These are phyloP conservation scores for Flaveria bidentis DNA, from an alignment of 129 eudicot species.

Conservation along the genomic window DNA sequence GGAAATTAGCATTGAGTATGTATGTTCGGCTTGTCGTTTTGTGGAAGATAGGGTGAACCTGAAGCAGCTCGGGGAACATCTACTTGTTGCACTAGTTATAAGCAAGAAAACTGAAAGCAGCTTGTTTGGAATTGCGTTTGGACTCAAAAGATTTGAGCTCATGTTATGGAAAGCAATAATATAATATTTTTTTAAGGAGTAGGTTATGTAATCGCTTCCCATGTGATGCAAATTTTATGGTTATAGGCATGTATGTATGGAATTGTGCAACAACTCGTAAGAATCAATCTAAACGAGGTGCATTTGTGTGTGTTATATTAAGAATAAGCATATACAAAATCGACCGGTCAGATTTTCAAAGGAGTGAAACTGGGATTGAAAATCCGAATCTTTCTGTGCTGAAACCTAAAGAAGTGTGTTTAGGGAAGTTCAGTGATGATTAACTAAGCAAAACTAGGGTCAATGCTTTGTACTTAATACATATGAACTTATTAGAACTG, in stretches of 20 bases:
- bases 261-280: background rate
- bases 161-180: background rate
- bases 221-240: background rate
- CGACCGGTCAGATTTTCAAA: background rate
- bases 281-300: background rate
- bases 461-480: background rate
- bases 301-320: too few relatives aligned
- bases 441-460: slow-evolving; percentile 2
- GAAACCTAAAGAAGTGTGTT: slow-evolving; percentile 13
- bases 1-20: background rate
- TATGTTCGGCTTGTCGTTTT: background rate
- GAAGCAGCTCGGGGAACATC: background rate
- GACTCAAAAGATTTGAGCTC: too few relatives aligned
- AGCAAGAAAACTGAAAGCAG: background rate
- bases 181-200: background rate
- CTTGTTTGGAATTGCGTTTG: background rate
- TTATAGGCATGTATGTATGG: background rate
- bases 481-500: background rate
- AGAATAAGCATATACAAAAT: too few relatives aligned
- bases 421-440: slow-evolving; percentile 14
- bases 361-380: background rate
- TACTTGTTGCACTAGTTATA: background rate
- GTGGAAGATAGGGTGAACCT: background rate
- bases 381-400: slow-evolving; percentile 1
- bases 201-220: background rate